Evolutionary conservation across 2,329 filamentous ascomycete genomes (phyloP).

Genomic region (Aspergillus chevalieri): DNA sequence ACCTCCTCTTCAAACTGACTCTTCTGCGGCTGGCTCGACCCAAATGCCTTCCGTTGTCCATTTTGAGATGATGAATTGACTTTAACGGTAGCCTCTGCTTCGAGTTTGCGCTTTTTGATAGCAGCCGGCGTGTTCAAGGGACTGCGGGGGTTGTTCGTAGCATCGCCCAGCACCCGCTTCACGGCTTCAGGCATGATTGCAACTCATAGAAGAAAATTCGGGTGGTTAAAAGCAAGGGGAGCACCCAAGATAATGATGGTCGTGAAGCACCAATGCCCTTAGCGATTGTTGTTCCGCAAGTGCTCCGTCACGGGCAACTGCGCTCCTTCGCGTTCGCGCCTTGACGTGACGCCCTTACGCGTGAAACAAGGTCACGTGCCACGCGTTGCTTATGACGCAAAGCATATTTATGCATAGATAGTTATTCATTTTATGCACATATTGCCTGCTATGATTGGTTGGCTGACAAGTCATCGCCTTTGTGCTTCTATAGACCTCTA

Average conservation of each 20-base stretch:
- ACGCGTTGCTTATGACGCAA: not conserved
- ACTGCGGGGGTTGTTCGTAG: constrained; percentile 59
- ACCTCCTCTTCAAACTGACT: constrained; percentile 91
- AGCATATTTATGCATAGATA: not conserved
- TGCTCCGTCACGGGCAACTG: constrained; percentile 8
- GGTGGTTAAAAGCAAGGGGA: not conserved
- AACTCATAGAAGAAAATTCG: constrained; percentile 8
- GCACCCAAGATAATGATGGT: not conserved
- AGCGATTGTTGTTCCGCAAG: not conserved
- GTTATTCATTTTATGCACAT: not conserved
- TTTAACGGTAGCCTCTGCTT: constrained; percentile 46
- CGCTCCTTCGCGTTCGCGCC: constrained; percentile 13
- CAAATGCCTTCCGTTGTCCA: constrained; percentile 48
- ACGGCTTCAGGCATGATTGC: constrained; percentile 36
- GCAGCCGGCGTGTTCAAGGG: constrained; percentile 49
- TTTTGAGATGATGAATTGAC: constrained; percentile 58
- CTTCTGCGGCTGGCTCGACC: constrained; percentile 67
- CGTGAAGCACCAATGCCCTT: not conserved
- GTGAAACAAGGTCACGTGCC: constrained; percentile 3
- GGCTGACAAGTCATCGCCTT: not conserved
- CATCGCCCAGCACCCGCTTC: constrained; percentile 67
- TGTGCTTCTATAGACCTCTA: not conserved
- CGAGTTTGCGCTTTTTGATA: constrained; percentile 79
- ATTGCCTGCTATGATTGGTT: too few relatives aligned
- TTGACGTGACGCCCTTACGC: constrained; percentile 23